A percentile compares a stretch with the other conserved stretches of the same genome.
phyloP scores from a whole-genome alignment of 176 grass and related monocot species.

The Musa troglodytarum region DNA sequence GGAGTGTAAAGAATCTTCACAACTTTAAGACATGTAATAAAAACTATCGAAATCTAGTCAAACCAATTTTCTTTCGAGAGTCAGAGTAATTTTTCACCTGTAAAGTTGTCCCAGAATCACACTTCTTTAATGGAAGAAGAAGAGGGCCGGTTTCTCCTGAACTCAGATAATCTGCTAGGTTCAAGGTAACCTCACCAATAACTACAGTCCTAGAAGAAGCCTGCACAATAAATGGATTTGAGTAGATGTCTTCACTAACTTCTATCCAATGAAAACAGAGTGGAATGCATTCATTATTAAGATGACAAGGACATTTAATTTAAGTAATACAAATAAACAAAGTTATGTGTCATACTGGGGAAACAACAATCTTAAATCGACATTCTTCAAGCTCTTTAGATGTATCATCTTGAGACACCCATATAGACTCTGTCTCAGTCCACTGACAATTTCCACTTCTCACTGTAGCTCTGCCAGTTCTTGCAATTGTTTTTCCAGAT shows the following conservation, averaged over 20 bases:
- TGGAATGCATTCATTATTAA: not conserved
- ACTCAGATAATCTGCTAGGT: constrained; percentile 60
- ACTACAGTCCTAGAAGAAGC: constrained; percentile 53
- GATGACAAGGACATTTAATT: not conserved
- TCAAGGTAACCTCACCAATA: constrained; percentile 61
- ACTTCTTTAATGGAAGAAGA: constrained; percentile 59
- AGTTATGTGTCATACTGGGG: constrained; percentile 34
- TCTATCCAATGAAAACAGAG: constrained; percentile 14
- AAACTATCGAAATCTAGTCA: not conserved
- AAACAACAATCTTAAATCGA: constrained; percentile 79
- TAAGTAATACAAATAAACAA: not conserved
- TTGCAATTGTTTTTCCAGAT: constrained; percentile 69
- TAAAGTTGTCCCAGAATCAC: constrained; percentile 59
- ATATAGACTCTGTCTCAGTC: constrained; percentile 63
- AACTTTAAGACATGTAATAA: not conserved
- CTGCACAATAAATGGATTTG: constrained; percentile 28
- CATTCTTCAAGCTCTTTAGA: constrained; percentile 72
- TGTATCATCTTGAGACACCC: constrained; percentile 57
- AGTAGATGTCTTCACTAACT: constrained; percentile 4
- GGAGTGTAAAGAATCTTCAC: not conserved
- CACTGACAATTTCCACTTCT: constrained; percentile 68
- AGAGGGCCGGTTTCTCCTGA: constrained; percentile 46
- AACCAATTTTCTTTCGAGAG: not conserved
- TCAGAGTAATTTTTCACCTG: constrained; percentile 38
- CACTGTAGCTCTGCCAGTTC: constrained; percentile 57